phyloP scores from a whole-genome alignment of 2,329 filamentous ascomycete genomes.

The Tolypocladium guangdongense region DNA sequence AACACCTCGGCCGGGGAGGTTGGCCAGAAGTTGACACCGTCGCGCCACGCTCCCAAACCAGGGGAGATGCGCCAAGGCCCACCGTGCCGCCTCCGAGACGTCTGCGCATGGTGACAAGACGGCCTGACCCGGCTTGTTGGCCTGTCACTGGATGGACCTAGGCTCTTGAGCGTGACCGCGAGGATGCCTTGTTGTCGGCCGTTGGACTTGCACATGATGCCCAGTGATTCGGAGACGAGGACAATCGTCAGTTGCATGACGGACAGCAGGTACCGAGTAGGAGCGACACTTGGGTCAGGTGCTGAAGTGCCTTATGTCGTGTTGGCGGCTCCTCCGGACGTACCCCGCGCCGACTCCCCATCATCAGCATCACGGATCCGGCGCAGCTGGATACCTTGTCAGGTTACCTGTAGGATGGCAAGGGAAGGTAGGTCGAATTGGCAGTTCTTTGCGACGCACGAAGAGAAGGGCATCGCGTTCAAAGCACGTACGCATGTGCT shows the following conservation, averaged over 20 bases:
- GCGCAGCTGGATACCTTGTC: not conserved
- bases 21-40: not conserved
- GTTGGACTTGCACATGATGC: not conserved
- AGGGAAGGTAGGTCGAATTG: too few relatives aligned
- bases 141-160: not conserved
- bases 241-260: not conserved
- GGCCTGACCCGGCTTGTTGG: not conserved
- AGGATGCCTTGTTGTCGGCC: not conserved
- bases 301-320: not conserved
- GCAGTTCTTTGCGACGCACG: not conserved
- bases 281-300: not conserved
- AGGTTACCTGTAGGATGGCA: not conserved
- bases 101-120: not conserved
- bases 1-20: not conserved
- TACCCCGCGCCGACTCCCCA: not conserved
- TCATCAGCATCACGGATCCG: not conserved
- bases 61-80: not conserved
- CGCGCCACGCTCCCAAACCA: not conserved
- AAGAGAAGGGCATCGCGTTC: not conserved
- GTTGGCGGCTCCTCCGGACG: not conserved
- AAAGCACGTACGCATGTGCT: not conserved
- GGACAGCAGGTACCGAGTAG: too few relatives aligned
- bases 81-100: not conserved
- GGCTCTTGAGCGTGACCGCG: not conserved
- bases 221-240: not conserved